Evolutionary conservation across 2,329 filamentous ascomycete genomes (phyloP), one percentile per base, ranked within the genome.

Genomic region (Lachnellula cervina): DNA sequence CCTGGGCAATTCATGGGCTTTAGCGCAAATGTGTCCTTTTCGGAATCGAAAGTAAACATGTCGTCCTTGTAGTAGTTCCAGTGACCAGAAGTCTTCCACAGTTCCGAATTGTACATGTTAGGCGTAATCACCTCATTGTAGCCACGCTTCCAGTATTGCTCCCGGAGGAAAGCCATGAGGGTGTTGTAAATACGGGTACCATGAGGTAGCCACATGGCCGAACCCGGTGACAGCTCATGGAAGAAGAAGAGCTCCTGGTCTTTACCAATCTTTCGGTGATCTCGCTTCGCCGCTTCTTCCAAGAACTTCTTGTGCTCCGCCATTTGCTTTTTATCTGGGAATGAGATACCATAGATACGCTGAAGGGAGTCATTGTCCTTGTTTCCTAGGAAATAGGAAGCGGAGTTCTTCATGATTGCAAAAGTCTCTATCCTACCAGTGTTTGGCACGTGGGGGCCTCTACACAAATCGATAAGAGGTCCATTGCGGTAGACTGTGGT

Each of bases 1-100:
- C 91, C 91, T 4, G 94, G 94, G 75, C 94, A 99, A 77, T 97
- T 97, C 94, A 97, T 97, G 28, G 93, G 93, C 77, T 97, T 97
- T 51, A 97, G 76, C 16, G 86, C 91, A 77, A 87, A 91, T 62
- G 85, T 79, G 61, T 88, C 87, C 78, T 96, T 96, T 72, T 97
- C 92, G 34, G 87, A 76, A 54, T 84, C 78, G 64, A 96, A 85
- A n/a, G 85, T 86, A 73, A 91, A 91, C 93, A 97, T 97, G 75
- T 97, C 92, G 61, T 97, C 93, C 69, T 91, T 84, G 78, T 97
- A 94, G 70, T 92, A 86, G 58, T 88, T 83, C 92, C 93, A 97
- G 73, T 97, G 94, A 49, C 94, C 94, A 8, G 91, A 96, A 21
- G 84, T 88, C 77, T 96, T 94, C 94, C 94, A 97, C 14, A 97